phyloP scores from a whole-genome alignment of 2,329 filamentous ascomycete genomes.

The Fusarium nematophilum region DNA sequence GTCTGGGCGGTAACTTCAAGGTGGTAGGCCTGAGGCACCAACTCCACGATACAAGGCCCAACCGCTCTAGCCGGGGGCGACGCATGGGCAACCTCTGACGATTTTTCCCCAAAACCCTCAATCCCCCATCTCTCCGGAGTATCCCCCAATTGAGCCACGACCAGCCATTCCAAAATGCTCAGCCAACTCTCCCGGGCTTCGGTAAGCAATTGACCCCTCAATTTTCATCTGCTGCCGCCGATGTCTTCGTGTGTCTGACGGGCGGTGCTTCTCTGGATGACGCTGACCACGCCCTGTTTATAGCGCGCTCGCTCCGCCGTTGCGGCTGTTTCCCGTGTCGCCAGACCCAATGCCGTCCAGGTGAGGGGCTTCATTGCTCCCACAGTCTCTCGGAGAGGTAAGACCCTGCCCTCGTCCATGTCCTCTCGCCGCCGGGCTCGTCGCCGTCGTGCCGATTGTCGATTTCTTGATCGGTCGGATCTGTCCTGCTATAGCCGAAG shows the following conservation, averaged over 20 bases:
- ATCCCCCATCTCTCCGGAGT: slow-evolving; percentile 48
- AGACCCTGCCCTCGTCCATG: slow-evolving; percentile 46
- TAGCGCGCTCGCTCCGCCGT: slow-evolving; percentile 64
- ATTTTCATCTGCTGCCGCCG: too few relatives aligned
- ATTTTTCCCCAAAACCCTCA: slow-evolving; percentile 53
- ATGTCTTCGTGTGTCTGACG: too few relatives aligned
- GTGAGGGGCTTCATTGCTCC: slow-evolving; percentile 69
- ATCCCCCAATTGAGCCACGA: slow-evolving; percentile 60
- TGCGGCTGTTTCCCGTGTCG: slow-evolving; percentile 61
- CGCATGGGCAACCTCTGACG: slow-evolving; percentile 50
- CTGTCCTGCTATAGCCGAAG: slow-evolving; percentile 42
- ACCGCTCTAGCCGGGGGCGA: slow-evolving; percentile 44
- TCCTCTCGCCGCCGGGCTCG: neutral
- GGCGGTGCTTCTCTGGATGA: slow-evolving; percentile 1
- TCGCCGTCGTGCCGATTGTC: slow-evolving; percentile 10
- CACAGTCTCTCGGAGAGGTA: slow-evolving; percentile 71
- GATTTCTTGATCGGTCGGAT: slow-evolving; percentile 29
- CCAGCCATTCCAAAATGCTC: slow-evolving; percentile 65
- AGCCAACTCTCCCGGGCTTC: slow-evolving; percentile 65
- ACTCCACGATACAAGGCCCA: slow-evolving; percentile 29
- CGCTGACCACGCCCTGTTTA: slow-evolving; percentile 41
- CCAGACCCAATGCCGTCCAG: slow-evolving; percentile 55
- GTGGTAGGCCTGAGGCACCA: slow-evolving; percentile 24
- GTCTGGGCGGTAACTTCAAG: too few relatives aligned
- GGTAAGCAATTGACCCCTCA: slow-evolving; percentile 55